Conservation (phyloP, 208 protist species). For the Crithidia brevicula region DNA sequence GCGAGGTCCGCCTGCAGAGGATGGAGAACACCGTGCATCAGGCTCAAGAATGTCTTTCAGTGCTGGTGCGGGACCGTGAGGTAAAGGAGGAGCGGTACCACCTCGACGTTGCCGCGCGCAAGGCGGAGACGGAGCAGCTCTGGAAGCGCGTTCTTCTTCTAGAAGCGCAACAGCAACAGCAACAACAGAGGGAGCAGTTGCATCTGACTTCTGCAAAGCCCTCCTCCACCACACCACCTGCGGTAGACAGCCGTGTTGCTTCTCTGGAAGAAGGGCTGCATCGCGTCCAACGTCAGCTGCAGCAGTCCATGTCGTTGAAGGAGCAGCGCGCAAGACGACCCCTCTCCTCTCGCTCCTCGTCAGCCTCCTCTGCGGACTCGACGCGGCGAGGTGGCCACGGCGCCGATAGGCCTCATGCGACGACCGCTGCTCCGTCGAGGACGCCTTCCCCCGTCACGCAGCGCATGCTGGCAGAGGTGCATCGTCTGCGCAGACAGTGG, state of each 20-base stretch:
- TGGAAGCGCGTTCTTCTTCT: constrained; percentile 18
- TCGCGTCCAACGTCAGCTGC: neutral
- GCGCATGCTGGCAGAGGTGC: constrained; percentile 43
- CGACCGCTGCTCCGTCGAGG: neutral
- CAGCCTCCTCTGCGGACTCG: neutral
- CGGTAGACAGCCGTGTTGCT: neutral
- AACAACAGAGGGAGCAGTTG: neutral
- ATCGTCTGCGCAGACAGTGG: constrained; percentile 58
- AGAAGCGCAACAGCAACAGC: constrained; percentile 26
- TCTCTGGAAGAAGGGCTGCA: neutral
- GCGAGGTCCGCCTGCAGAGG: constrained; percentile 22
- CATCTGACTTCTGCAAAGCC: neutral
- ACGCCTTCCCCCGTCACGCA: constrained; percentile 15
- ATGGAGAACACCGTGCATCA: constrained; percentile 41
- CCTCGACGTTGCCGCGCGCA: constrained; percentile 38
- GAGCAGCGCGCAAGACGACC: neutral
- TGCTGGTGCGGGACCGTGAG: constrained; percentile 55
- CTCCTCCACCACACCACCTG: neutral
- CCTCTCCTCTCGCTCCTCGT: neutral
- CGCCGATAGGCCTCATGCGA: too few species aligned
- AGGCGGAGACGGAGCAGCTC: constrained; percentile 19
- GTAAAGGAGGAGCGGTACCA: constrained; percentile 77
- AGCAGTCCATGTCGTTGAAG: neutral
- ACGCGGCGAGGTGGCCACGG: neutral
- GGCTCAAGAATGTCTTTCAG: constrained; percentile 37